phyloP scores from a whole-genome alignment of 2,329 filamentous ascomycete genomes.

The Cryphonectria parasitica region DNA sequence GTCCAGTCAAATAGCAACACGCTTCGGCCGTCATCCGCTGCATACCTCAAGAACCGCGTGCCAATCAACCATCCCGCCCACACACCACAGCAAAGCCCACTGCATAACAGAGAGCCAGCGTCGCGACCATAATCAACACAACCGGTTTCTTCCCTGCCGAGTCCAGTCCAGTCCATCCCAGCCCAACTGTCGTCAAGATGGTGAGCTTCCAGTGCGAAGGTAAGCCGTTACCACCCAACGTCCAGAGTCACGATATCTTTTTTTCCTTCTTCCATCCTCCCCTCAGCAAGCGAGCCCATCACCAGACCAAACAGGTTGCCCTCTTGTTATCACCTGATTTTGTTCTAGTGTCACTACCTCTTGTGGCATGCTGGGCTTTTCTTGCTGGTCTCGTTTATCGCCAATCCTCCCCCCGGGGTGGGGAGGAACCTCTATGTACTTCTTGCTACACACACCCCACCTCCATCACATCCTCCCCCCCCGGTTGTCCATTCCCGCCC shows the following conservation, averaged over 20 bases:
- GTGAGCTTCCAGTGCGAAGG: constrained; percentile 30
- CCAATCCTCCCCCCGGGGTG: neutral
- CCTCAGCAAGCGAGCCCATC: neutral
- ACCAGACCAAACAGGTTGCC: constrained; percentile 20
- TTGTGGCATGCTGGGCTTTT: constrained; percentile 21
- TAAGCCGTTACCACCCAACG: constrained; percentile 19
- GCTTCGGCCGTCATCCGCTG: constrained; percentile 28
- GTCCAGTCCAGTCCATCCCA: neutral
- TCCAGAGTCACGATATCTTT: constrained; percentile 1
- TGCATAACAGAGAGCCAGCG: constrained; percentile 16
- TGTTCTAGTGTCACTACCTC: constrained; percentile 19
- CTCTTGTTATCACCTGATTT: constrained; percentile 20
- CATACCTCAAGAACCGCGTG: constrained; percentile 20
- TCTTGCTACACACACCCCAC: constrained; percentile 26
- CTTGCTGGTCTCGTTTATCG: constrained; percentile 17
- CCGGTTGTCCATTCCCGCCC: constrained; percentile 13
- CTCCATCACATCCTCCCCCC: constrained; percentile 12
- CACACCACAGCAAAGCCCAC: constrained; percentile 7
- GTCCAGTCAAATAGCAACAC: constrained; percentile 27
- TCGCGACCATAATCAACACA: constrained; percentile 13
- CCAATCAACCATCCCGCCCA: constrained; percentile 27
- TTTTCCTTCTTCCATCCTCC: neutral
- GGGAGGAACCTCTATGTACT: neutral
- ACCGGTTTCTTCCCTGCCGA: constrained; percentile 1
- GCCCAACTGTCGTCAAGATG: constrained; percentile 18